Evolutionary conservation across 805 yeast genomes (phyloP).

Genomic region (Candida morakotiae): DNA sequence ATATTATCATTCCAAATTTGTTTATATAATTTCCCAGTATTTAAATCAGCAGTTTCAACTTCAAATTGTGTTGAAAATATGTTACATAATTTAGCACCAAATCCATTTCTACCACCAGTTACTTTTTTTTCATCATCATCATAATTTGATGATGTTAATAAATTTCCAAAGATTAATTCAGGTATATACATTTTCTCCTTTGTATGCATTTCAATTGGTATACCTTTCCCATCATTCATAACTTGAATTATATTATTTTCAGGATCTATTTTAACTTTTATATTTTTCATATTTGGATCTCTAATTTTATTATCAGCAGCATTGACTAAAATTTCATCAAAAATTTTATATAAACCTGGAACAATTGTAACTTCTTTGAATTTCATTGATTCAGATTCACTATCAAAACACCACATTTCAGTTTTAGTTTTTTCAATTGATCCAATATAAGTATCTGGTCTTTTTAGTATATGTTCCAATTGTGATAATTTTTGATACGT

Average conservation of each 20-base stretch:
- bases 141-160: conserved; percentile 91
- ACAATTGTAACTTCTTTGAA: conserved; percentile 72
- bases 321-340: conserved; percentile 94
- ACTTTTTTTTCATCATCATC: conserved; percentile 95
- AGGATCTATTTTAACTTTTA: conserved; percentile 77
- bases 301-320: conserved; percentile 98
- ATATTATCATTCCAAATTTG: conserved; percentile 90
- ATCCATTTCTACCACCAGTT: conserved; percentile 98
- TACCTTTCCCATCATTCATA: conserved; percentile 91
- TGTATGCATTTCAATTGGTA: conserved; percentile 88
- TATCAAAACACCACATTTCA: conserved; percentile 81
- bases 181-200: conserved; percentile 94
- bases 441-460: conserved; percentile 98
- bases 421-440: conserved; percentile 80
- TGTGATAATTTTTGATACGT: conserved; percentile 93
- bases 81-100: conserved; percentile 96
- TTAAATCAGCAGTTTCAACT: conserved; percentile 84
- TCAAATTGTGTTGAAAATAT: conserved; percentile 86
- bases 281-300: conserved; percentile 83
- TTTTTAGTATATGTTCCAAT: conserved; percentile 89
- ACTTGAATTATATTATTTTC: conserved; percentile 75
- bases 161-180: conserved; percentile 91
- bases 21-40: conserved; percentile 55
- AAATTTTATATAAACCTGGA: conserved; percentile 94
- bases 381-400: conserved; percentile 35